Conservation (phyloP, 306 rosid genomes). For the Cotoneaster glaucophyllus region DNA sequence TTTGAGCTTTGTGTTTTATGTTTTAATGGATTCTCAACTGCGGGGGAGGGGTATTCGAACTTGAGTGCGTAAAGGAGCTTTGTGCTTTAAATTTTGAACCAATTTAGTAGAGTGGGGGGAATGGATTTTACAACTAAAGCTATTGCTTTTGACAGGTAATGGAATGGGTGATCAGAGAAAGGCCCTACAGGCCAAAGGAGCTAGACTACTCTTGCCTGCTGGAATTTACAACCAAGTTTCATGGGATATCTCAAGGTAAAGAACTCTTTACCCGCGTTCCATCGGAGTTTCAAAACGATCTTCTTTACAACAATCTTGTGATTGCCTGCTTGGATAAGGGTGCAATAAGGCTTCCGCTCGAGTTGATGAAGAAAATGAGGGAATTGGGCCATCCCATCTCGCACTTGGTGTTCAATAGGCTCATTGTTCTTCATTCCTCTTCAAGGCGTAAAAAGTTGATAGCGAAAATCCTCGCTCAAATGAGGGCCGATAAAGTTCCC, state of each 20-base stretch:
- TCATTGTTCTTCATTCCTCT: slow-evolving; percentile 70
- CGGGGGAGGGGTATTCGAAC: too few relatives aligned
- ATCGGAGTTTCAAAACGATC: slow-evolving; percentile 70
- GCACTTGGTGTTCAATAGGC: slow-evolving; percentile 79
- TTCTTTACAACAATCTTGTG: slow-evolving; percentile 81
- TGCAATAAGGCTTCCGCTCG: slow-evolving; percentile 63
- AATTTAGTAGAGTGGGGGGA: not conserved
- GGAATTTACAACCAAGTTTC: slow-evolving; percentile 70
- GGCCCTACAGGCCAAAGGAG: slow-evolving; percentile 69
- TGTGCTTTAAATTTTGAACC: not conserved
- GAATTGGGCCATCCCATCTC: slow-evolving; percentile 69
- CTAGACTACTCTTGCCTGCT: slow-evolving; percentile 79
- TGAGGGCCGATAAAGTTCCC: slow-evolving; percentile 78
- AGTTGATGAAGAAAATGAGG: slow-evolving; percentile 89
- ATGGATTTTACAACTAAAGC: slow-evolving; percentile 1
- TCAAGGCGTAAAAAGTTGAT: slow-evolving; percentile 46
- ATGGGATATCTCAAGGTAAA: slow-evolving; percentile 83
- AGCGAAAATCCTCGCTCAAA: slow-evolving; percentile 60
- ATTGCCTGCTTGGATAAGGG: slow-evolving; percentile 86
- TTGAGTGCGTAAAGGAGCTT: too few relatives aligned
- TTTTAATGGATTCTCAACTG: not conserved
- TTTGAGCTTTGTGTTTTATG: not conserved
- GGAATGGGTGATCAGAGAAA: slow-evolving; percentile 95
- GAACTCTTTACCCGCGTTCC: slow-evolving; percentile 58
- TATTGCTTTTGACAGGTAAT: slow-evolving; percentile 53